Percentiles rank a stretch among this genome's conserved stretches.
Conservation (phyloP, 441 rosid species). For the Daphne laureola region DNA sequence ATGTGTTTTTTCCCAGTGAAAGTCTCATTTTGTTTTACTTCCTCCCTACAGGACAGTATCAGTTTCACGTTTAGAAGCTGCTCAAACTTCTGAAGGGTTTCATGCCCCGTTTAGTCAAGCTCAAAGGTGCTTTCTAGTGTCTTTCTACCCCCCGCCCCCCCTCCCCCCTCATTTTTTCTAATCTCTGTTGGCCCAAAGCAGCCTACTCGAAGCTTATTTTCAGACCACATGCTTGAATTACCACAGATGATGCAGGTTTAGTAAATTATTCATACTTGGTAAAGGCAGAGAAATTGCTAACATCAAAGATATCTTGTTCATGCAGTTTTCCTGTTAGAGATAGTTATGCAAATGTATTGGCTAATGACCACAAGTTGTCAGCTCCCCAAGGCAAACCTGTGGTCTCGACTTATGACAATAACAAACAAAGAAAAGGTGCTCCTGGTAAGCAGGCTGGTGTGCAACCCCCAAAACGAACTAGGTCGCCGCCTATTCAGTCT, state of each 20-base stretch:
- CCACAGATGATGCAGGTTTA: too few relatives aligned
- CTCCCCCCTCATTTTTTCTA: too few relatives aligned
- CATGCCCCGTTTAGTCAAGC: conserved; percentile 16
- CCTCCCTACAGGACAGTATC: too few relatives aligned
- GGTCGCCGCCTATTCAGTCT: conserved; percentile 28
- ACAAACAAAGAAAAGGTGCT: conserved; percentile 22
- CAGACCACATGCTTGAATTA: too few relatives aligned
- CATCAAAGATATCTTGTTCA: neutral
- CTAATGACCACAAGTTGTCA: conserved; percentile 21
- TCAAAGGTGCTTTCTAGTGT: conserved; percentile 28
- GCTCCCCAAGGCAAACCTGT: conserved; percentile 28
- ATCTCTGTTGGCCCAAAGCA: too few relatives aligned
- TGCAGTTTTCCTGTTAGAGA: conserved; percentile 40
- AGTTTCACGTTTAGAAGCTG: too few relatives aligned
- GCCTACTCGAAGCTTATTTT: too few relatives aligned
- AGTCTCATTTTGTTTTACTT: too few relatives aligned
- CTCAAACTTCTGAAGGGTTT: neutral
- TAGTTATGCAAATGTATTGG: conserved; percentile 28
- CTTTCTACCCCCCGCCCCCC: too few relatives aligned
- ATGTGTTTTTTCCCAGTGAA: too few relatives aligned
- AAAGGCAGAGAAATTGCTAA: too few relatives aligned
- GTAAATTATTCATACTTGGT: too few relatives aligned
- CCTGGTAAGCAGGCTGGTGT: conserved; percentile 24
- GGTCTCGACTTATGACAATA: conserved; percentile 23
- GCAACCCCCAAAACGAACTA: conserved; percentile 36